Base-by-base conservation (phyloP, 768 basidiomycete species). In the Podaxis sp. region DNA sequence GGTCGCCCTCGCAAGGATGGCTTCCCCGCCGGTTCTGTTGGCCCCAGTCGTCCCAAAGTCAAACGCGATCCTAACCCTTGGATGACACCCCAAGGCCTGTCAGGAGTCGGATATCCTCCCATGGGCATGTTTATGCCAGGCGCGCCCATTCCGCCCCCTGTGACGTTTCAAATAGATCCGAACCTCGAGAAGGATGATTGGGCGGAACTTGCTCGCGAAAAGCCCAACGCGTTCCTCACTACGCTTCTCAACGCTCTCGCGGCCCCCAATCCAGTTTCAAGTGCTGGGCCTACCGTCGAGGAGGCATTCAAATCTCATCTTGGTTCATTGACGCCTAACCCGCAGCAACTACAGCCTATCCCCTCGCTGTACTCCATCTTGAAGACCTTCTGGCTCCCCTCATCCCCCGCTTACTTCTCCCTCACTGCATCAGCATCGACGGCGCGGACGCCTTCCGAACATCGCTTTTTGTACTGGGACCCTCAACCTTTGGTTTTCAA, bases 401-500 rank as follows among this genome's bases (percentile, higher is more conserved):
- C 85, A 0, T 90, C 89, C 0, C 90, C 91, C 0, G 78, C 85
- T 0, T 92, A 90, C 67, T 89, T 91, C 64, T 83, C 86, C 0
- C 77, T 91, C 40, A 91, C 90, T 9, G 88, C 88, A 25, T 90
- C 89, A 1, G 81, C 88, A 0, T 84, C 85, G 9, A 82, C 80
- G 5, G 77, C 86, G 10, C 85, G 89, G 40, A 88, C 83, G 0
- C 85, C 87, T 1, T 86, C 87, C 5, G 85, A 90, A 57, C 87
- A 91, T 63, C 83, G 82, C 3, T 93, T 93, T 72, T 74, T 93
- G n/a, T 93, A 90, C 65, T 93, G 91, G 91, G 91, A 93, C 62
- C 91, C 91, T 0, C 85, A 87, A 52, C 88, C 90, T 0, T 83
- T 93, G 50, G 84, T 91, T 7, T 90, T 92, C 75, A 90, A 91